Evolutionary conservation across 2,329 filamentous ascomycete genomes (phyloP).

Genomic region (Trichoderma hamatum): DNA sequence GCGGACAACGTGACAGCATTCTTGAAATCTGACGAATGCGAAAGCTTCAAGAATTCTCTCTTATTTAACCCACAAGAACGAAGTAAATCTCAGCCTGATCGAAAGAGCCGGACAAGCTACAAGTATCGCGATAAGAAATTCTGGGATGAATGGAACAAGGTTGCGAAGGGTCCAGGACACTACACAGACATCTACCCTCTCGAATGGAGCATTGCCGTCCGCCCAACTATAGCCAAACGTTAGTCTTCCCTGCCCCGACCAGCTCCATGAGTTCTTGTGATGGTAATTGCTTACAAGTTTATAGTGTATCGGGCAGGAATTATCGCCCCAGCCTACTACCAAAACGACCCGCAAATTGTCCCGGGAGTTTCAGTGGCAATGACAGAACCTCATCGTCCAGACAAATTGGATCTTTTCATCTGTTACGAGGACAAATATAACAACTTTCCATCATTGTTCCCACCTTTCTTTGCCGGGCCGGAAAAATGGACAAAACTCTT

Average conservation of each 20-base stretch:
- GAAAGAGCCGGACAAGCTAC: conserved; percentile 33
- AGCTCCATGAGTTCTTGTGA: no score
- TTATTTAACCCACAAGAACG: conserved; percentile 33
- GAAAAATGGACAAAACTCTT: conserved; percentile 33
- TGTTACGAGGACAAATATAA: conserved; percentile 34
- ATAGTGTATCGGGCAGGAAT: conserved; percentile 36
- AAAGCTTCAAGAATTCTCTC: conserved; percentile 29
- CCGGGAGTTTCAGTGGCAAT: conserved; percentile 32
- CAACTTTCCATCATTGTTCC: conserved; percentile 25
- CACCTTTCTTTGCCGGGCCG: conserved; percentile 28
- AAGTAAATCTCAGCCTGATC: conserved; percentile 31
- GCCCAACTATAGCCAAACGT: conserved; percentile 33
- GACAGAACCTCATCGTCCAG: conserved; percentile 35
- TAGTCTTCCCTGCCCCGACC: conserved; percentile 7
- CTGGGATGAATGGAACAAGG: conserved; percentile 33
- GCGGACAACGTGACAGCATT: conserved; percentile 30
- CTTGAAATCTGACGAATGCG: conserved; percentile 29
- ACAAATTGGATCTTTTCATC: conserved; percentile 36
- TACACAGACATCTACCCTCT: conserved; percentile 34
- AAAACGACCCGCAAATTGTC: conserved; percentile 31
- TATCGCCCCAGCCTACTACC: conserved; percentile 31
- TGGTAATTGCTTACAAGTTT: conserved; percentile 20
- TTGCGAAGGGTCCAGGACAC: conserved; percentile 25
- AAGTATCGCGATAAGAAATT: conserved; percentile 32
- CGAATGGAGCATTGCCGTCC: conserved; percentile 36